Conservation (phyloP, 495 filamentous ascomycete genomes). For the Durotheca rogersii region DNA sequence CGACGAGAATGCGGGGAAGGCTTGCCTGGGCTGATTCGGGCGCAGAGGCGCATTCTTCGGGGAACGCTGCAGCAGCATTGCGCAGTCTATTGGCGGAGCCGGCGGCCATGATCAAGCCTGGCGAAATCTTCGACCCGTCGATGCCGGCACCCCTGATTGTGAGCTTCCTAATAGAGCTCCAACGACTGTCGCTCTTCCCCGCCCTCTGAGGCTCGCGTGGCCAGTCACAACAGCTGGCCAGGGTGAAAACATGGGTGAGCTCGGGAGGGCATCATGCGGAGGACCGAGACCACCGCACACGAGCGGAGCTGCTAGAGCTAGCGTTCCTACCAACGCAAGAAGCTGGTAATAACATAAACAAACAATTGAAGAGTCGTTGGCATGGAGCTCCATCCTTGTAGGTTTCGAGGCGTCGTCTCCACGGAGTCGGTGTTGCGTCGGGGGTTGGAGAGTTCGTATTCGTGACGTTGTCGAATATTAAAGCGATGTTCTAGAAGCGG, state of each 20-base stretch:
- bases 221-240: not conserved
- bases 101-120: not conserved
- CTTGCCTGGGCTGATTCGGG: constrained; percentile 5
- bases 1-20: constrained; percentile 29
- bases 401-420: not conserved
- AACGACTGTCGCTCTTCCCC: constrained; percentile 20
- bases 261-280: not conserved
- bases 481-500: no score
- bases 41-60: constrained; percentile 10
- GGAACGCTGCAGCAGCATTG: constrained; percentile 13
- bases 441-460: no score
- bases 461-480: no score
- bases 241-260: constrained; percentile 1
- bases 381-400: not conserved
- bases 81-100: no score
- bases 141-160: constrained; percentile 12
- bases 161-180: constrained; percentile 28
- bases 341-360: no score
- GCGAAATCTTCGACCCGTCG: not conserved
- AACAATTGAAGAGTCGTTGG: not conserved
- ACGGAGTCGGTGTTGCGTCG: no score
- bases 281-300: no score
- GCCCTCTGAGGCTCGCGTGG: constrained; percentile 24
- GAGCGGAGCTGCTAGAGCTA: no score
- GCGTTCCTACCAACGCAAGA: no score